Evolutionary conservation across 2,329 filamentous ascomycete species (phyloP), one percentile per base, ranked within the genome.

Genomic region (Aschersonia sp.): DNA sequence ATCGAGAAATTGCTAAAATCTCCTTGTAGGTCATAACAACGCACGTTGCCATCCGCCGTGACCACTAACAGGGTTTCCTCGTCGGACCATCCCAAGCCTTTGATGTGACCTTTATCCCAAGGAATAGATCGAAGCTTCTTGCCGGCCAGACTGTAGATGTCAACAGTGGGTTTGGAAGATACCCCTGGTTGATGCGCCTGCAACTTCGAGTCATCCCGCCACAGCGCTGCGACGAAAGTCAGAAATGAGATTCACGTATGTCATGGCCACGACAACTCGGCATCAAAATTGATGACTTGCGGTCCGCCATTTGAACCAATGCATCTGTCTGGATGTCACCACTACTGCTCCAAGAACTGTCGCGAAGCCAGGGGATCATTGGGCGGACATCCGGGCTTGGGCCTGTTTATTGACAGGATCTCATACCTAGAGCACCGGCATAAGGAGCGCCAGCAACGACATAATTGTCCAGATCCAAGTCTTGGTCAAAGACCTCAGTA

Each of bases 1-100:
- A 98, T 72, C 1, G 86, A 89, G 64, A 97, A 98, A 50, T 94
- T 89, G 12, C 84, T 87, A 61, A 98, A 98, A 61, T 97, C 91
- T 52, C 85, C 87, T 62, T 95, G 85, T n/a, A 98, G 70, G 59
- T 92, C 86, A 62, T 89, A 96, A 63, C 88, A 92, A 51, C 89
- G 77, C 43, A 97, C 91, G 1, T 82, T 91, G 30, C 92, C 92
- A 59, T 98, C 91, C 47, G 85, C 78, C 7, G 89, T 87, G 46
- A 97, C 81, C 0, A 96, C 84, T 4, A 98, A 71, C 44, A 98
- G 74, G 61, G 85, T 84, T 71, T 98, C 92, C 54, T 96, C 88
- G 59, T 95, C 91, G 28, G 89, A 95, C 92, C 92, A 98, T 35
- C 92, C 92, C 28, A 98, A 74, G 2, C 87, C 89, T 63, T 83